Evolutionary conservation across 2,329 filamentous ascomycete species (phyloP).

Genomic region (Talaromyces atroroseus): DNA sequence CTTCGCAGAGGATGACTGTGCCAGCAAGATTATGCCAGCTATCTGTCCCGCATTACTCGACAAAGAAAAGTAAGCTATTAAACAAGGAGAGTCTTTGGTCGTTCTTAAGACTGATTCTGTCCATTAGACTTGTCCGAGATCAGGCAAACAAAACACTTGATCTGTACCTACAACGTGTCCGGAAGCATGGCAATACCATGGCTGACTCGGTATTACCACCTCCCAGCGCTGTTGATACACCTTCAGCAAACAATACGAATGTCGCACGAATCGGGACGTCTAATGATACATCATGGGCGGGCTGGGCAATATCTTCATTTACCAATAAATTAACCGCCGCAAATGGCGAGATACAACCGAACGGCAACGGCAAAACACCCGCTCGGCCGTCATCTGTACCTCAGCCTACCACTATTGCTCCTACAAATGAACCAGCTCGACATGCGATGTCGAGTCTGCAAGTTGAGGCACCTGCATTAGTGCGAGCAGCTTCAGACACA

Average conservation of each 20-base stretch:
- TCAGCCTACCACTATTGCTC: slow-evolving; percentile 29
- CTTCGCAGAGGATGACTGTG: slow-evolving; percentile 87
- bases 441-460: slow-evolving; percentile 21
- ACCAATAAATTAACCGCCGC: slow-evolving; percentile 86
- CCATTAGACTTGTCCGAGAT: slow-evolving; percentile 65
- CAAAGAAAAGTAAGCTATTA: slow-evolving; percentile 66
- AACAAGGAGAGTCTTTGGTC: not conserved
- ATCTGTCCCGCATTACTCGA: slow-evolving; percentile 83
- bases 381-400: slow-evolving; percentile 47
- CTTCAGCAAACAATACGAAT: slow-evolving; percentile 27
- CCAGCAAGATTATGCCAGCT: slow-evolving; percentile 72
- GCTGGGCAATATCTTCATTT: slow-evolving; percentile 98
- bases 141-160: slow-evolving; percentile 88
- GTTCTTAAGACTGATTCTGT: not conserved
- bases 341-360: slow-evolving; percentile 75
- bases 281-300: slow-evolving; percentile 71
- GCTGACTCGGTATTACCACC: slow-evolving; percentile 74
- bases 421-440: slow-evolving; percentile 22
- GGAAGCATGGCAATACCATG: slow-evolving; percentile 70
- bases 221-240: slow-evolving; percentile 45
- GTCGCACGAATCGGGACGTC: slow-evolving; percentile 76
- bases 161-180: slow-evolving; percentile 73
- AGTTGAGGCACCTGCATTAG: slow-evolving; percentile 25
- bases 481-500: slow-evolving; percentile 37
- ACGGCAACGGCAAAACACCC: slow-evolving; percentile 43